A percentile compares a stretch with the other conserved stretches of the same genome.
Evolutionary conservation across 1,284 basidiomycete genomes (phyloP).

Genomic region (Anthracocystis walkeri): DNA sequence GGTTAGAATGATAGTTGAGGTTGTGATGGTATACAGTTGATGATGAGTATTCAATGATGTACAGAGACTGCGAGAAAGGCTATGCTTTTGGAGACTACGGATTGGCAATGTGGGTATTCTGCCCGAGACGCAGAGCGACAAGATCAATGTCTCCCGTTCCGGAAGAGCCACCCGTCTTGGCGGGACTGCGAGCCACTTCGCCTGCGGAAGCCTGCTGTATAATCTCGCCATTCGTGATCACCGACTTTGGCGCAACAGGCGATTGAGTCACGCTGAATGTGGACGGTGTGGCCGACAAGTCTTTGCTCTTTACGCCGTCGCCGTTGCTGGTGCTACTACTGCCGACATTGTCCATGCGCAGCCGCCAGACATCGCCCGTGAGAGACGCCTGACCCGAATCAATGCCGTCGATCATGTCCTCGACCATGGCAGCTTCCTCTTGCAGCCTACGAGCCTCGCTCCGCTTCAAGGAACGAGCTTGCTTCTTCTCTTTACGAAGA

Average conservation of each 20-base stretch:
- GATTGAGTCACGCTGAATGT: conserved; percentile 33
- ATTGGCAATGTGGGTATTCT: background rate
- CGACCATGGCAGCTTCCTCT: conserved; percentile 33
- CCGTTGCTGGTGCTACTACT: background rate
- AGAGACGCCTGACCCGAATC: conserved; percentile 4
- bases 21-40: too few species aligned
- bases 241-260: background rate
- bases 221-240: background rate
- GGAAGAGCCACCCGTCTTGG: conserved; percentile 21
- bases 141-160: conserved; percentile 38
- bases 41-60: too few species aligned
- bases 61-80: too few species aligned
- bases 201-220: background rate
- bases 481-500: conserved; percentile 25
- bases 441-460: conserved; percentile 25
- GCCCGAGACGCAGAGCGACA: conserved; percentile 27
- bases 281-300: conserved; percentile 10
- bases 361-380: conserved; percentile 12
- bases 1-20: too few species aligned
- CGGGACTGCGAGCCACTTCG: conserved; percentile 9
- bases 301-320: background rate
- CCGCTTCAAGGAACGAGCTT: conserved; percentile 12
- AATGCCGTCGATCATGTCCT: conserved; percentile 34
- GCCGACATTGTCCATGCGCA: conserved; percentile 8
- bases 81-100: background rate